A percentile compares a stretch with the other conserved stretches of the same genome.
phyloP scores from a whole-genome alignment of 2,329 filamentous ascomycete genomes.

The Fusarium austroafricanum region DNA sequence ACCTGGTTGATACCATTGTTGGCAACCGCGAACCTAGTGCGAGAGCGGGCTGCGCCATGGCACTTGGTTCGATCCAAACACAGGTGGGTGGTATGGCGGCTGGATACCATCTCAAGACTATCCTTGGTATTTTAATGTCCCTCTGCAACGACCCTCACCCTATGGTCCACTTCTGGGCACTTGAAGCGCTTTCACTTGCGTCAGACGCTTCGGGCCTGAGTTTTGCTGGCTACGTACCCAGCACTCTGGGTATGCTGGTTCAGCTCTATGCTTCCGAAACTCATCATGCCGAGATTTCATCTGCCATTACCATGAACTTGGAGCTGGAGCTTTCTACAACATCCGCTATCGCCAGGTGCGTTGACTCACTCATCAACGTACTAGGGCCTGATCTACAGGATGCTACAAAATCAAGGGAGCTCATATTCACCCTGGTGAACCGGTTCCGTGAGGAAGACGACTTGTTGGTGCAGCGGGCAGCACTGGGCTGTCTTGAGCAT shows the following conservation, averaged over 20 bases:
- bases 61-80: conserved; percentile 91
- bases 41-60: conserved; percentile 92
- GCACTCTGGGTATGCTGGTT: conserved; percentile 91
- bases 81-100: conserved; percentile 98
- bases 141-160: conserved; percentile 95
- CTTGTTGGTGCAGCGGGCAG: conserved; percentile 77
- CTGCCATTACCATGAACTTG: conserved; percentile 87
- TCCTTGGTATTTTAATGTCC: conserved; percentile 98
- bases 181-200: conserved; percentile 87
- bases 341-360: conserved; percentile 84
- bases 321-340: conserved; percentile 87
- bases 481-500: conserved; percentile 87
- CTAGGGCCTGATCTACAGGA: conserved; percentile 96
- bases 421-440: conserved; percentile 86
- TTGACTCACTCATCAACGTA: conserved; percentile 97
- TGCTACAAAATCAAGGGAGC: conserved; percentile 87
- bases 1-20: conserved; percentile 93
- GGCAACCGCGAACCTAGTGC: conserved; percentile 93
- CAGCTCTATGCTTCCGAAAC: conserved; percentile 93
- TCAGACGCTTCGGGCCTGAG: conserved; percentile 93
- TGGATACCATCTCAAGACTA: conserved; percentile 94
- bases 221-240: conserved; percentile 90
- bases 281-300: conserved; percentile 85
- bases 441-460: conserved; percentile 85
- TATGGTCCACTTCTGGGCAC: conserved; percentile 94